These are phyloP conservation scores for Tylopilus vinaceipallidus DNA, from an alignment of 768 basidiomycete species.

Conservation along the genomic window DNA sequence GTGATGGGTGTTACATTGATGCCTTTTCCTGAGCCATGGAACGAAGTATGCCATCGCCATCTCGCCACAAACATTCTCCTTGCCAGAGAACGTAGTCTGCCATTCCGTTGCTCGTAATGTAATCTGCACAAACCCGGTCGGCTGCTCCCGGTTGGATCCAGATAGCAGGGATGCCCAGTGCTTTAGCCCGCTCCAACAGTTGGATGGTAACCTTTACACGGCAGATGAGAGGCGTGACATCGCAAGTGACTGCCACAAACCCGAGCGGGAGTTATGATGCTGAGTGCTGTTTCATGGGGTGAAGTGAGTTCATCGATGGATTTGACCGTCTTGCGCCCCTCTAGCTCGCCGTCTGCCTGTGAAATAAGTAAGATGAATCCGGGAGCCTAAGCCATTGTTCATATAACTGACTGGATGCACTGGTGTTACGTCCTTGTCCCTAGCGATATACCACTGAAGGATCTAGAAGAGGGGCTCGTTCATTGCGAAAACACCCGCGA, in stretches of 20 bases:
- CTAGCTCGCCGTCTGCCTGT: constrained; percentile 70
- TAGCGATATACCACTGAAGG: constrained; percentile 71
- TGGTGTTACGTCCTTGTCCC: constrained; percentile 60
- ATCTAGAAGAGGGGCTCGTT: constrained; percentile 43
- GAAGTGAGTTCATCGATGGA: constrained; percentile 54
- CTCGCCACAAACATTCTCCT: constrained; percentile 79
- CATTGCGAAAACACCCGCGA: background rate
- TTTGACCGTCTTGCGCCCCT: constrained; percentile 57
- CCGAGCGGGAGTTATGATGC: constrained; percentile 76
- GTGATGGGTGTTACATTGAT: constrained; percentile 11
- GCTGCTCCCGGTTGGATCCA: constrained; percentile 93
- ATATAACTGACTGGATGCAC: constrained; percentile 62
- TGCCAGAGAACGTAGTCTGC: constrained; percentile 71
- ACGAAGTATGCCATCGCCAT: constrained; percentile 59
- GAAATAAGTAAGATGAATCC: background rate
- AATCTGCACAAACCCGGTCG: constrained; percentile 59
- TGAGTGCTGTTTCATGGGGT: constrained; percentile 69
- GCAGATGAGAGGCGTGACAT: background rate
- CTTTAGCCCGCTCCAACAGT: constrained; percentile 63
- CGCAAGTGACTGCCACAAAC: constrained; percentile 31
- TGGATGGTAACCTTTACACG: constrained; percentile 64
- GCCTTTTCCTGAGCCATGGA: constrained; percentile 22
- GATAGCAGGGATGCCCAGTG: constrained; percentile 67
- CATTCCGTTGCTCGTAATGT: constrained; percentile 63
- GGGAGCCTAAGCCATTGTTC: background rate